A percentile compares a stretch with the other conserved stretches of the same genome.
Conservation (phyloP, 1,284 basidiomycete species). For the Mycosarcoma mackinlayi region DNA sequence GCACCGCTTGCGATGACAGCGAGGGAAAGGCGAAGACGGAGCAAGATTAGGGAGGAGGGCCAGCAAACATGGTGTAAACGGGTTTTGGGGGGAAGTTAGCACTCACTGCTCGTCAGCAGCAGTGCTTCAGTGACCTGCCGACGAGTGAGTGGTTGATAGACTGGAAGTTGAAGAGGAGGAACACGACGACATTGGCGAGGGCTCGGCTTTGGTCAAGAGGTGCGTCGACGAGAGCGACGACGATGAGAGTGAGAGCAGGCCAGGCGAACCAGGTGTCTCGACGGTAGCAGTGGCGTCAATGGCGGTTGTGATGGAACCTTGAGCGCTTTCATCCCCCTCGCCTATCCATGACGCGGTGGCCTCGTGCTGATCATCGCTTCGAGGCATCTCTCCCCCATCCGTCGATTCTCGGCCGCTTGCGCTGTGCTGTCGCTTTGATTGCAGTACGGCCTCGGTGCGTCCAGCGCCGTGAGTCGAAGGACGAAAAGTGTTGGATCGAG, state of each 20-base stretch:
- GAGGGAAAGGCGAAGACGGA: too few relatives aligned
- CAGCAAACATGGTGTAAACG: too few relatives aligned
- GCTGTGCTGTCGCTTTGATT: too few relatives aligned
- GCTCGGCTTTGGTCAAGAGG: not conserved
- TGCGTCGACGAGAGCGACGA: not conserved
- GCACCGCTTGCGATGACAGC: too few relatives aligned
- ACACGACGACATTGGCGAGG: not conserved
- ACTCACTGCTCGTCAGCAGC: not conserved
- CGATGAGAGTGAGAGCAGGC: constrained; percentile 6
- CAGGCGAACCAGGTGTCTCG: constrained; percentile 1
- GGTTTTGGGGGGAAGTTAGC: too few relatives aligned
- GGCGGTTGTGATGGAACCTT: not conserved
- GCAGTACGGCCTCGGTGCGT: too few relatives aligned
- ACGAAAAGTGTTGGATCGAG: constrained; percentile 27
- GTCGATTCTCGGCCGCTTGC: too few relatives aligned
- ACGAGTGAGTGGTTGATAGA: not conserved
- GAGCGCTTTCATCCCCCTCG: too few relatives aligned
- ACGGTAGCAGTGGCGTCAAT: not conserved
- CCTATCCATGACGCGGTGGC: too few relatives aligned
- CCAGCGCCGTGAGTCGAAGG: constrained; percentile 11
- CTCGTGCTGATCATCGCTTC: too few relatives aligned
- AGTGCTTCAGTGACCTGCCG: not conserved
- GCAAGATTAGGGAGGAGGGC: too few relatives aligned
- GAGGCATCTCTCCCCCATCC: too few relatives aligned
- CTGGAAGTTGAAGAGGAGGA: not conserved